phyloP scores from a whole-genome alignment of 1,139 yeast species.

The Yamadazyma blattariae region DNA sequence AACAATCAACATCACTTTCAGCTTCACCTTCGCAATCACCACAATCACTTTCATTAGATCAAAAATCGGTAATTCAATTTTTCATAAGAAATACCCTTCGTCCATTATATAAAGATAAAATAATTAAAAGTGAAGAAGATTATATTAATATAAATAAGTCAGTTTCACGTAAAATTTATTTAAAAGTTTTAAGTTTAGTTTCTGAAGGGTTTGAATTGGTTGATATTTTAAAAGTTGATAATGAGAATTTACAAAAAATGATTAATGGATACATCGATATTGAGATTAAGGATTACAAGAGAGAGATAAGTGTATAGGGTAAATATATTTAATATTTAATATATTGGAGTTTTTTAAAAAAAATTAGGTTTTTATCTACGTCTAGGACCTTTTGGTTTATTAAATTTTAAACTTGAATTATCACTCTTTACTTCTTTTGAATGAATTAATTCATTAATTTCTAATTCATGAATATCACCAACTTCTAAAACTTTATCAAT shows the following conservation, averaged over 20 bases:
- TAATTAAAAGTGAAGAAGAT: conserved; percentile 26
- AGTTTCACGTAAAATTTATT: conserved; percentile 47
- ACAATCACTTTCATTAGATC: conserved; percentile 38
- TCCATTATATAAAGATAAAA: conserved; percentile 42
- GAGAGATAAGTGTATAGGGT: too few species aligned
- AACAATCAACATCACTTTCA: too few species aligned
- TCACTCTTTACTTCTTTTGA: conserved; percentile 13
- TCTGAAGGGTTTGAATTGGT: conserved; percentile 11
- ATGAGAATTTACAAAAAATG: conserved; percentile 14
- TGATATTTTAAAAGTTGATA: conserved; percentile 17
- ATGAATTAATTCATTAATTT: conserved; percentile 31
- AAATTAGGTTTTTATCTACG: conserved; percentile 39
- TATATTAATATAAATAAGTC: conserved; percentile 36
- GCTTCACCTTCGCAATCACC: too few species aligned
- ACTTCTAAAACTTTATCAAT: conserved; percentile 53
- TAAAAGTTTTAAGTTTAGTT: conserved; percentile 7
- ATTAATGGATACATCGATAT: neutral
- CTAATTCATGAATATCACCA: conserved; percentile 68
- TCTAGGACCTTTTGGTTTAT: conserved; percentile 58
- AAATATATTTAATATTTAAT: too few species aligned
- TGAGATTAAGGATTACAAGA: neutral
- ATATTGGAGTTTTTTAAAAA: too few species aligned
- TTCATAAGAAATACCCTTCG: conserved; percentile 51
- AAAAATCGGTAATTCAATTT: conserved; percentile 49
- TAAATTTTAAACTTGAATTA: conserved; percentile 31